Evolutionary conservation across 1,284 basidiomycete genomes (phyloP).

Genomic region (Puccinia sorghi): DNA sequence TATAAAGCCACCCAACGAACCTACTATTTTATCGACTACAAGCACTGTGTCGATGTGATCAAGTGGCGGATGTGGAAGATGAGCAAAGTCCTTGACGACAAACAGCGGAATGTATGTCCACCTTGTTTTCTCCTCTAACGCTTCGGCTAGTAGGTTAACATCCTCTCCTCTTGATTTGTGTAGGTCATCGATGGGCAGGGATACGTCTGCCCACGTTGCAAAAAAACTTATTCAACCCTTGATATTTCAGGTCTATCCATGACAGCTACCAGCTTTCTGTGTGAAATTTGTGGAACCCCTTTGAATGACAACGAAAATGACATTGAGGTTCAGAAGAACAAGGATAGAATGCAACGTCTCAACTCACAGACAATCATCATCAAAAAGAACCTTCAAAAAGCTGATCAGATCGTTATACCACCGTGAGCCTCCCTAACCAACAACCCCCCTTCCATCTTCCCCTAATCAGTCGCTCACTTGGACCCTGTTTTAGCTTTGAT

Average conservation of each 20-base stretch:
- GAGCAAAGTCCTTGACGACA: constrained; percentile 81
- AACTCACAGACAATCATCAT: constrained; percentile 87
- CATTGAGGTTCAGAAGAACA: constrained; percentile 75
- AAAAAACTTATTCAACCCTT: constrained; percentile 77
- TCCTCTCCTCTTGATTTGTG: background rate
- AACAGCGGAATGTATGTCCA: constrained; percentile 67
- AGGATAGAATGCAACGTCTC: constrained; percentile 93
- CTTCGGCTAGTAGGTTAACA: background rate
- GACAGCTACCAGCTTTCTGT: constrained; percentile 66
- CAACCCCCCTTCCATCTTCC: too few relatives aligned
- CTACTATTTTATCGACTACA: constrained; percentile 96
- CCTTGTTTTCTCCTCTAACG: background rate
- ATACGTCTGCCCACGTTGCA: constrained; percentile 89
- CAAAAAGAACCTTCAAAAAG: constrained; percentile 79
- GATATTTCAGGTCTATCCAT: constrained; percentile 77
- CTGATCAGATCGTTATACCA: constrained; percentile 81
- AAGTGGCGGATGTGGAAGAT: constrained; percentile 98
- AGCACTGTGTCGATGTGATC: constrained; percentile 91
- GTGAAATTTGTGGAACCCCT: constrained; percentile 69
- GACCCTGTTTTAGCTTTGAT: constrained; percentile 28
- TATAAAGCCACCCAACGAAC: constrained; percentile 62
- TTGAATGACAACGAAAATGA: constrained; percentile 89
- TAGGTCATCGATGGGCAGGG: constrained; percentile 87
- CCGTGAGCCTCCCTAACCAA: constrained; percentile 56
- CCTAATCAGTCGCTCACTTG: background rate